A percentile compares a stretch with the other conserved stretches of the same genome.
Evolutionary conservation across 495 filamentous ascomycete genomes (phyloP).

Genomic region (Pyrenula aspistea): DNA sequence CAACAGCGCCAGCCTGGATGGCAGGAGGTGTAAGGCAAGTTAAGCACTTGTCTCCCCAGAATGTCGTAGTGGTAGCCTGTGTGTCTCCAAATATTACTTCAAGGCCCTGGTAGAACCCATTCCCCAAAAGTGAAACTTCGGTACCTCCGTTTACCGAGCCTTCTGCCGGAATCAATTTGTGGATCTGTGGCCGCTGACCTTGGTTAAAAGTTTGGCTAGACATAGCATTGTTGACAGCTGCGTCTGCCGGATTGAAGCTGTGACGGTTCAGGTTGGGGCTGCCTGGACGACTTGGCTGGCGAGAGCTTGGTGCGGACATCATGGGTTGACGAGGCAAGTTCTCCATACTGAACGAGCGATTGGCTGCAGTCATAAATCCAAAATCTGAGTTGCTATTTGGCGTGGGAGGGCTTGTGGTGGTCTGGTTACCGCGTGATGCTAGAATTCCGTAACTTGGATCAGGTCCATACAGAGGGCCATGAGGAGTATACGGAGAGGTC

Average conservation of each 20-base stretch:
- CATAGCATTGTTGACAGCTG: constrained; percentile 17
- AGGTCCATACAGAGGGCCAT: constrained; percentile 29
- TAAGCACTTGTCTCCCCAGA: constrained; percentile 70
- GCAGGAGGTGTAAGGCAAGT: constrained; percentile 76
- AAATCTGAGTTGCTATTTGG: constrained; percentile 41
- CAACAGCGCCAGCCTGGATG: constrained; percentile 53
- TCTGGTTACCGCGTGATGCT: constrained; percentile 34
- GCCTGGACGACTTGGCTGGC: constrained; percentile 39
- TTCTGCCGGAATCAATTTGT: constrained; percentile 69
- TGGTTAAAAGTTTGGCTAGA: constrained; percentile 20
- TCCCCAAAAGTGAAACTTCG: constrained; percentile 74
- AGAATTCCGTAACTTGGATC: constrained; percentile 35
- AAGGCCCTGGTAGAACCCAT: constrained; percentile 64
- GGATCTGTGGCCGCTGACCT: constrained; percentile 42
- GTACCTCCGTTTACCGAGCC: constrained; percentile 73
- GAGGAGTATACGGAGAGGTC: constrained; percentile 24
- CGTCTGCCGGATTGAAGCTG: constrained; percentile 23
- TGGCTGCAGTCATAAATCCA: constrained; percentile 36
- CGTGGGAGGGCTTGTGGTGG: constrained; percentile 48
- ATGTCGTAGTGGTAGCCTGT: constrained; percentile 67
- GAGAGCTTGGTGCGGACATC: constrained; percentile 55
- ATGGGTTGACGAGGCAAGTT: constrained; percentile 43
- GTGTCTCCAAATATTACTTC: constrained; percentile 79
- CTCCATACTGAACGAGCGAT: constrained; percentile 36
- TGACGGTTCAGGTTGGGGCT: constrained; percentile 33